Evolutionary conservation across 352 stramenopile species (phyloP).

Genomic region (Pythium biforme): DNA sequence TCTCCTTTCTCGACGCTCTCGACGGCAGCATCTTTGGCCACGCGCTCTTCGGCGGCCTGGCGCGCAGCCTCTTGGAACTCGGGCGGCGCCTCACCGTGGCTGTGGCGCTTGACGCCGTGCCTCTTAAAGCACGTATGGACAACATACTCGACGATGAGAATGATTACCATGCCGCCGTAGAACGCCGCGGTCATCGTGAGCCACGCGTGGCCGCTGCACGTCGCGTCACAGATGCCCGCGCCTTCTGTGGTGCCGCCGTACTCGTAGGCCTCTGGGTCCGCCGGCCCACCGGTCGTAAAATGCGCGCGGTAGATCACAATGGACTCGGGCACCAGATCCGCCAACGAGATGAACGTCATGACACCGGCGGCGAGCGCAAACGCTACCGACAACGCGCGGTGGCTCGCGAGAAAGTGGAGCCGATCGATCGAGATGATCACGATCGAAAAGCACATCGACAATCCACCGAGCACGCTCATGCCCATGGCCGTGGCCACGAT

Average conservation of each 20-base stretch:
- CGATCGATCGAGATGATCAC: slow-evolving; percentile 64
- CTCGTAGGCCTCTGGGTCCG: slow-evolving; percentile 68
- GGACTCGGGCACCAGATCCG: slow-evolving; percentile 58
- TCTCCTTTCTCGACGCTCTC: slow-evolving; percentile 27
- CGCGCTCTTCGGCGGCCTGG: neutral
- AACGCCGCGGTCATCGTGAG: slow-evolving; percentile 55
- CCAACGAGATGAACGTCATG: slow-evolving; percentile 79
- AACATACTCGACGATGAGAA: slow-evolving; percentile 63
- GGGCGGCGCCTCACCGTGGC: slow-evolving; percentile 28
- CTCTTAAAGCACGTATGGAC: slow-evolving; percentile 47
- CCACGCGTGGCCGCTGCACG: slow-evolving; percentile 57
- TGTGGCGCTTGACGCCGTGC: slow-evolving; percentile 26
- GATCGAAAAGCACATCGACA: slow-evolving; percentile 70
- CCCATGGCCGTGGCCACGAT: slow-evolving; percentile 66
- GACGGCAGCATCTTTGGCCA: slow-evolving; percentile 20
- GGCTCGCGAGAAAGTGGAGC: slow-evolving; percentile 63
- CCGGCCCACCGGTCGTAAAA: slow-evolving; percentile 48
- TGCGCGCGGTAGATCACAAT: slow-evolving; percentile 55
- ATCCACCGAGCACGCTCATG: slow-evolving; percentile 66
- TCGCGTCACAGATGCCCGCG: slow-evolving; percentile 55
- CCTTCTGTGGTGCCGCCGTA: slow-evolving; percentile 35
- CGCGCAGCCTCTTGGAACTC: slow-evolving; percentile 7
- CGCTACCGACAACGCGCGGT: slow-evolving; percentile 55
- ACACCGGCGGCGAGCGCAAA: slow-evolving; percentile 72
- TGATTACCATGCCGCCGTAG: slow-evolving; percentile 58